phyloP scores from a whole-genome alignment of 2,329 filamentous ascomycete genomes.

The Fusarium sp. region DNA sequence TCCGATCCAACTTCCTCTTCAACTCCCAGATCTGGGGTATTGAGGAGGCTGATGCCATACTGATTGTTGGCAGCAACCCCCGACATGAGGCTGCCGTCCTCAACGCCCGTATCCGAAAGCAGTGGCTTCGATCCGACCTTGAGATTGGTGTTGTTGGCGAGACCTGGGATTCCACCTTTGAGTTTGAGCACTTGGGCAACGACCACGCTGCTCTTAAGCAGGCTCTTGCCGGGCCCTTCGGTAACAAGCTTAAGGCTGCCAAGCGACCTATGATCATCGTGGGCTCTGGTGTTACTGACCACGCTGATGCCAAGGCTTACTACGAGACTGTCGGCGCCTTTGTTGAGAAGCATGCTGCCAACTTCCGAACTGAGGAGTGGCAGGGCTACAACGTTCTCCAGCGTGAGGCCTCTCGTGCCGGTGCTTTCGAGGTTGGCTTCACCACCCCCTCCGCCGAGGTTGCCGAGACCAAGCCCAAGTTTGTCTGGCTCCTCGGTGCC shows the following conservation, averaged over 20 bases:
- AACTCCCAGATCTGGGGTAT: slow-evolving; percentile 95
- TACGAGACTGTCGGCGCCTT: slow-evolving; percentile 92
- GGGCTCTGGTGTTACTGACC: slow-evolving; percentile 91
- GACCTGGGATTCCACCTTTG: slow-evolving; percentile 92
- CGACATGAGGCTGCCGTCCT: slow-evolving; percentile 94
- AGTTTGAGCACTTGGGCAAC: slow-evolving; percentile 88
- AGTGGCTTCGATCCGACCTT: slow-evolving; percentile 95
- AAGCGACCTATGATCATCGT: slow-evolving; percentile 97
- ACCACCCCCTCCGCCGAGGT: slow-evolving; percentile 84
- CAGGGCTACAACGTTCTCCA: slow-evolving; percentile 98
- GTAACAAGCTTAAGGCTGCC: slow-evolving; percentile 88
- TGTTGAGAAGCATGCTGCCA: slow-evolving; percentile 90
- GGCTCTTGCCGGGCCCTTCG: slow-evolving; percentile 86
- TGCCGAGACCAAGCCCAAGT: slow-evolving; percentile 88
- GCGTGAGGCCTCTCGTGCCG: slow-evolving; percentile 88
- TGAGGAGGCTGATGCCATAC: slow-evolving; percentile 91
- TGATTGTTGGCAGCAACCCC: slow-evolving; percentile 94
- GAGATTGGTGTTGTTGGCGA: slow-evolving; percentile 93
- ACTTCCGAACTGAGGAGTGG: slow-evolving; percentile 91
- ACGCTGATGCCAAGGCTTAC: slow-evolving; percentile 89
- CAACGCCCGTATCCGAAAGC: slow-evolving; percentile 96
- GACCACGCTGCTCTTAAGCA: slow-evolving; percentile 85
- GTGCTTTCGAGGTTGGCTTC: slow-evolving; percentile 96
- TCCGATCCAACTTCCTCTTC: slow-evolving; percentile 95
- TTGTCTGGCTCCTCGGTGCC: slow-evolving; percentile 95